Percentiles rank a stretch among this genome's conserved stretches.
Evolutionary conservation across 306 rosid species (phyloP).

Genomic region (Castanea crenata): DNA sequence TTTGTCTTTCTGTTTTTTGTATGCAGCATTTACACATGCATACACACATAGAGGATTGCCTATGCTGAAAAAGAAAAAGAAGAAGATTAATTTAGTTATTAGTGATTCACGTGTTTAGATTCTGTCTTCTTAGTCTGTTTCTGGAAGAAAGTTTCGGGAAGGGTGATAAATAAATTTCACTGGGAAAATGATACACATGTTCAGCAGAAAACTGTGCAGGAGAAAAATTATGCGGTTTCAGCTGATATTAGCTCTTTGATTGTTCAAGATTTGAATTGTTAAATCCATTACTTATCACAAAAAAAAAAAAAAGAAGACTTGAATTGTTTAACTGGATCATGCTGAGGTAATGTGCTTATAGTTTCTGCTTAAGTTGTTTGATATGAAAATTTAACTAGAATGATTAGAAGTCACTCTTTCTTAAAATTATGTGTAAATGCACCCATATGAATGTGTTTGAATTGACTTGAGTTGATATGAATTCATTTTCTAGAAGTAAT

Average conservation of each 20-base stretch:
- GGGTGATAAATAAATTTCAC: background rate
- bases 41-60: background rate
- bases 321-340: background rate
- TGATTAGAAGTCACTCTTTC: background rate
- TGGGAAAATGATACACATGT: background rate
- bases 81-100: background rate
- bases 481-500: background rate
- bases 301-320: background rate
- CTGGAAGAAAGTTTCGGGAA: background rate
- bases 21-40: background rate
- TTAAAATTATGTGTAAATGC: background rate
- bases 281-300: no score
- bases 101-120: background rate
- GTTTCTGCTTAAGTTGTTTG: background rate
- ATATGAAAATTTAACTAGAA: background rate
- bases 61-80: background rate
- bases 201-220: background rate
- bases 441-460: background rate
- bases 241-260: background rate
- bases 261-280: background rate
- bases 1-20: conserved; percentile 11
- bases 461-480: background rate
- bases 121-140: background rate
- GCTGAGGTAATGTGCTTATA: background rate
- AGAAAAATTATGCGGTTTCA: background rate